phyloP scores from a whole-genome alignment of 2,329 filamentous ascomycete genomes.

The Fusarium torulosum region DNA sequence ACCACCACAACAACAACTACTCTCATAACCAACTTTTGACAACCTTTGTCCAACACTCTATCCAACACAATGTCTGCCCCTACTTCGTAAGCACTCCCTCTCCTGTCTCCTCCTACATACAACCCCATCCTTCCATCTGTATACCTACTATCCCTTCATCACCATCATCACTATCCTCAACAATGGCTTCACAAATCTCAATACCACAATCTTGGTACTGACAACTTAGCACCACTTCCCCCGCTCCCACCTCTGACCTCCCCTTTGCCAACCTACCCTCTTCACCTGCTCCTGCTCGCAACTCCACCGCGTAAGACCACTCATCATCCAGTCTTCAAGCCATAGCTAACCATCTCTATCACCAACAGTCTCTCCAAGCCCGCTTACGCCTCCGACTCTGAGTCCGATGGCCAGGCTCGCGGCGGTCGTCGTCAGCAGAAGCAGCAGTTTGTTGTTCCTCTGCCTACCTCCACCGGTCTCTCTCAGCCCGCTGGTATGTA shows the following conservation, averaged over 20 bases:
- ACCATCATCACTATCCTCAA: background rate
- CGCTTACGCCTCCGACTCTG: slow-evolving; percentile 50
- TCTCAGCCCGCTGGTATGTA: slow-evolving; percentile 51
- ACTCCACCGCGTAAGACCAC: slow-evolving; percentile 40
- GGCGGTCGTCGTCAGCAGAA: slow-evolving; percentile 47
- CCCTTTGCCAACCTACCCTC: slow-evolving; percentile 42
- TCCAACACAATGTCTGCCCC: slow-evolving; percentile 48
- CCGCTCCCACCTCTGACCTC: slow-evolving; percentile 38
- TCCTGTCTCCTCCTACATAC: background rate
- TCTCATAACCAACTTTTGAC: slow-evolving; percentile 22
- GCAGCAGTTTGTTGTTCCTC: slow-evolving; percentile 48
- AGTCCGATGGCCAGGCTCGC: slow-evolving; percentile 50
- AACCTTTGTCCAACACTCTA: slow-evolving; percentile 35
- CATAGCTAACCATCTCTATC: slow-evolving; percentile 26
- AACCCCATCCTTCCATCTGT: background rate
- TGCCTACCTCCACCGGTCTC: slow-evolving; percentile 53
- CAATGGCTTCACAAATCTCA: slow-evolving; percentile 13
- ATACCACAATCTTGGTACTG: slow-evolving; percentile 38
- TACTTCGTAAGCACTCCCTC: slow-evolving; percentile 41
- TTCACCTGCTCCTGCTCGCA: slow-evolving; percentile 37
- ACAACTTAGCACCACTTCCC: slow-evolving; percentile 40
- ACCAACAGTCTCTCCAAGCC: slow-evolving; percentile 46
- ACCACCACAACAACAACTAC: slow-evolving; percentile 21
- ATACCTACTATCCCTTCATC: no score
- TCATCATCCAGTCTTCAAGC: slow-evolving; percentile 4